These are phyloP conservation scores for Talaromyces piceae DNA, from an alignment of 2,329 filamentous ascomycete genomes.

Conservation along the genomic window DNA sequence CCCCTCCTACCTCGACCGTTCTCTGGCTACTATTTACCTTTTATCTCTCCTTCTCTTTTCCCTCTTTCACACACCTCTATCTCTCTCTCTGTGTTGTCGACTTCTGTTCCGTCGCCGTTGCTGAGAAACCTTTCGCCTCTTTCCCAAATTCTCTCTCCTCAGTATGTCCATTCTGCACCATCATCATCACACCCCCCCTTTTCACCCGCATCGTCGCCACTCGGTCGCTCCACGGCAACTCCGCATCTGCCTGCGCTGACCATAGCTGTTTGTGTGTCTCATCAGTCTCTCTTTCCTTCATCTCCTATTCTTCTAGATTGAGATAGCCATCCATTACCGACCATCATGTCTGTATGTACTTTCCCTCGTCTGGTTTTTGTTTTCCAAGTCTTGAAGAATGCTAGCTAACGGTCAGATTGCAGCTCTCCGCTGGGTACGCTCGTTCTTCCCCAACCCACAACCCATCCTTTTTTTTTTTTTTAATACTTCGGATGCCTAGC, in stretches of 20 bases:
- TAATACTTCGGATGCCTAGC: too few species aligned
- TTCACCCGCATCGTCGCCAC: not conserved
- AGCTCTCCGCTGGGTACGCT: not conserved
- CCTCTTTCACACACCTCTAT: not conserved
- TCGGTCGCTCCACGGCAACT: not conserved
- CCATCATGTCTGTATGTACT: conserved; percentile 9
- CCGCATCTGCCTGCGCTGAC: not conserved
- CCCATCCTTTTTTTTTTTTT: too few species aligned
- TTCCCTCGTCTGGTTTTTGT: not conserved
- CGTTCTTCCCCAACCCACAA: not conserved
- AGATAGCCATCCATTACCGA: not conserved
- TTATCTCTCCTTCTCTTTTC: not conserved
- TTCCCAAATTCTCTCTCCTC: not conserved
- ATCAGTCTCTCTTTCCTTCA: not conserved
- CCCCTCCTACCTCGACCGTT: not conserved
- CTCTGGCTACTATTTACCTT: not conserved
- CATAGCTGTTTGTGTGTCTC: not conserved
- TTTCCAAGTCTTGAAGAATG: not conserved
- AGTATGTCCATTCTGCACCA: not conserved
- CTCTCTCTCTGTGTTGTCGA: not conserved
- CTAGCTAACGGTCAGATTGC: not conserved
- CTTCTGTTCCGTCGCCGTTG: too few species aligned
- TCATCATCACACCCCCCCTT: not conserved
- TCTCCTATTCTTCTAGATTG: not conserved
- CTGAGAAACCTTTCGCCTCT: not conserved